These are phyloP conservation scores for Colletotrichum sidae DNA, from an alignment of 2,329 filamentous ascomycete species.

Conservation along the genomic window DNA sequence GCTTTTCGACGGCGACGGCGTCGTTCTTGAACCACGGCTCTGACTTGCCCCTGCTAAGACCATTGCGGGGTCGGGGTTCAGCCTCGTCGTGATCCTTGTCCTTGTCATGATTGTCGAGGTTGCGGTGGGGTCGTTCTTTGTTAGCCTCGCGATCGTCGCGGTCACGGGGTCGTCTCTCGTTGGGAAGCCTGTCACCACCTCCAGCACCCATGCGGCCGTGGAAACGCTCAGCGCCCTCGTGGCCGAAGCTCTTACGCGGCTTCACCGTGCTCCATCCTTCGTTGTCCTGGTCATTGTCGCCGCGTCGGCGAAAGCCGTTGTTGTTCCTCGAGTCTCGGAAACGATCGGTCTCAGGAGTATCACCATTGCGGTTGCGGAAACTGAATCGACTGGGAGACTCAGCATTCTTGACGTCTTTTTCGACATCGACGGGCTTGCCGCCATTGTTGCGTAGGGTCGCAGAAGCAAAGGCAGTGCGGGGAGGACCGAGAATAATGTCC, in stretches of 20 bases:
- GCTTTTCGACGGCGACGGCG: conserved; percentile 49
- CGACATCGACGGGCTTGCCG: conserved; percentile 61
- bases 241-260: conserved; percentile 78
- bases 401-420: conserved; percentile 64
- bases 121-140: conserved; percentile 59
- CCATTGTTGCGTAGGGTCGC: conserved; percentile 64
- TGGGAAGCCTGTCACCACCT: conserved; percentile 57
- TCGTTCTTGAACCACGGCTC: conserved; percentile 82
- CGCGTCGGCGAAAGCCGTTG: conserved; percentile 61
- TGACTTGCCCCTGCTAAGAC: conserved; percentile 71
- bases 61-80: conserved; percentile 72
- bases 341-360: conserved; percentile 63
- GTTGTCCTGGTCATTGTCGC: conserved; percentile 68
- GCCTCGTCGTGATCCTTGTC: conserved; percentile 61
- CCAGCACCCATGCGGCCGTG: conserved; percentile 71
- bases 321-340: conserved; percentile 59
- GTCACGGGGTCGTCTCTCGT: conserved; percentile 61
- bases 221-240: conserved; percentile 78
- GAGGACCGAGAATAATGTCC: conserved; percentile 87
- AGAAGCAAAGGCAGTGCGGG: conserved; percentile 85
- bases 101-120: conserved; percentile 64
- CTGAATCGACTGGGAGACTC: conserved; percentile 70
- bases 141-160: conserved; percentile 67
- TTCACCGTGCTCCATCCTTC: conserved; percentile 83
- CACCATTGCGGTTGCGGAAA: conserved; percentile 64